Evolutionary conservation across 169 alveolate species (phyloP).

Genomic region (Perkinsus olseni): DNA sequence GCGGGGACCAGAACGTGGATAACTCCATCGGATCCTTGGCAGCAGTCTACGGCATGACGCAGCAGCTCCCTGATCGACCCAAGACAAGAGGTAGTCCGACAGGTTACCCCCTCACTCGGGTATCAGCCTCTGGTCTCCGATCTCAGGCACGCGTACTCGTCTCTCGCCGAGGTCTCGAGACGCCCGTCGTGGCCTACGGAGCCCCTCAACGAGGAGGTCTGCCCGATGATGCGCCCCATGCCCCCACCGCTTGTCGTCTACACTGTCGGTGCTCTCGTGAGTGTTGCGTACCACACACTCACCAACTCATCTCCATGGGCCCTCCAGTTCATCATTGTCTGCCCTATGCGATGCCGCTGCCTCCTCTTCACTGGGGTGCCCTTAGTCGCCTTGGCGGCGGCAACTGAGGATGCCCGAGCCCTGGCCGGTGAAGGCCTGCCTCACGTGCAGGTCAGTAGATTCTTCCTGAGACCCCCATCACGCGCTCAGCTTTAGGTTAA

Average conservation of each 20-base stretch:
- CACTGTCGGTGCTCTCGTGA: too few species aligned
- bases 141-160: background rate
- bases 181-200: background rate
- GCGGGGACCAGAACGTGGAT: background rate
- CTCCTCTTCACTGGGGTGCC: too few species aligned
- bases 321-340: background rate
- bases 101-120: too few species aligned
- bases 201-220: background rate
- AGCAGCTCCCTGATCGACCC: background rate
- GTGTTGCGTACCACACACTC: background rate
- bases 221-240: background rate
- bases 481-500: too few species aligned
- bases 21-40: background rate
- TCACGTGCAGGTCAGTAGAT: too few species aligned
- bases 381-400: too few species aligned
- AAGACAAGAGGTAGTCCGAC: background rate
- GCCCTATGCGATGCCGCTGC: too few species aligned
- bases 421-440: too few species aligned
- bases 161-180: background rate
- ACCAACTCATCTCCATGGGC: background rate
- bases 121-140: too few species aligned
- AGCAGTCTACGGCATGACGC: background rate
- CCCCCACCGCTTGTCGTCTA: too few species aligned
- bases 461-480: too few species aligned
- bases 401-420: too few species aligned